These are phyloP conservation scores for Neurospora crassa DNA, from an alignment of 2,329 filamentous ascomycete genomes.

Conservation along the genomic window DNA sequence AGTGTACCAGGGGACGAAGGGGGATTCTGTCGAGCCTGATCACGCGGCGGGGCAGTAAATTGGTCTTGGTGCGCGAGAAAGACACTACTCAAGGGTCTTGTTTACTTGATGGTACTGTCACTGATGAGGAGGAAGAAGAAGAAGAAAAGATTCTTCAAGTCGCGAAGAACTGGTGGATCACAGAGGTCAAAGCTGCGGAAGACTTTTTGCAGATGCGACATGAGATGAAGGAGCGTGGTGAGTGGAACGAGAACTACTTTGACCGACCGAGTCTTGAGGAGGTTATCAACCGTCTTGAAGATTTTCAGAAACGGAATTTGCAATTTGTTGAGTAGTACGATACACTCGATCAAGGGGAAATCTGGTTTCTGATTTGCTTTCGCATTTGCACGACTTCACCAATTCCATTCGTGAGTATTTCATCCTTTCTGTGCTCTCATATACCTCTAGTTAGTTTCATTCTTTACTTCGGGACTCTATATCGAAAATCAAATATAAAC, in stretches of 20 bases:
- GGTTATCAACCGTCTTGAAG: conserved; percentile 26
- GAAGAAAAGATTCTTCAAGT: conserved; percentile 16
- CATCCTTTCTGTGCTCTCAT: no score
- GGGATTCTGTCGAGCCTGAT: conserved; percentile 34
- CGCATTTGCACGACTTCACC: background rate
- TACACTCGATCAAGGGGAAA: background rate
- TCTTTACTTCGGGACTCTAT: background rate
- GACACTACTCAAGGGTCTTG: background rate
- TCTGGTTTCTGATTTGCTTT: background rate
- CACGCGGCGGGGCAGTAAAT: conserved; percentile 33
- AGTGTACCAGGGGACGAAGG: conserved; percentile 41
- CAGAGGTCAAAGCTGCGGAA: conserved; percentile 38
- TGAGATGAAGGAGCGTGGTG: conserved; percentile 26
- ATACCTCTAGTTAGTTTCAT: background rate
- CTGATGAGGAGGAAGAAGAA: conserved; percentile 14
- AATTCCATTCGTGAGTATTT: no score
- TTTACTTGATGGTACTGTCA: conserved; percentile 20
- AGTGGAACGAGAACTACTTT: conserved; percentile 43
- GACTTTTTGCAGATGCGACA: conserved; percentile 34
- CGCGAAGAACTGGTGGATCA: conserved; percentile 38
- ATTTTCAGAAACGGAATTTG: conserved; percentile 1
- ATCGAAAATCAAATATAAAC: background rate
- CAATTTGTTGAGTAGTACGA: background rate
- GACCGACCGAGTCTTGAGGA: conserved; percentile 36
- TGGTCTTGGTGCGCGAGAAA: conserved; percentile 27